Percentiles rank a stretch among this genome's conserved stretches.
Conservation (phyloP, 2,329 filamentous ascomycete genomes). For the Colletotrichum lini region DNA sequence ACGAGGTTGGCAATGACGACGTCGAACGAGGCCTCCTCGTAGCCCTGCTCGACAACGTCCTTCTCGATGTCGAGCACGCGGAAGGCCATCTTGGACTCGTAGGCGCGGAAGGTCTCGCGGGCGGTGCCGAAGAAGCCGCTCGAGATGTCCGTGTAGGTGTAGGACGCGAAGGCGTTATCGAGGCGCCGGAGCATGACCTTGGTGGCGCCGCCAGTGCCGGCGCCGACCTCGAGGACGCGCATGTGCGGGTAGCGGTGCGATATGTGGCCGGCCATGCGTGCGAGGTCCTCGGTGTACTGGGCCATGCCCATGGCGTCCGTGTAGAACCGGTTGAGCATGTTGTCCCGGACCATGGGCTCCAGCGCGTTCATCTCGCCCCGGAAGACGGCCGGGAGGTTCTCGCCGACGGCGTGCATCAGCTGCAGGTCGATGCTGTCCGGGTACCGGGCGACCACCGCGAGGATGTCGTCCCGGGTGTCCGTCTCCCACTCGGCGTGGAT, state of each 20-base stretch:
- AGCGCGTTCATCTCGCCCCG: slow-evolving; percentile 52
- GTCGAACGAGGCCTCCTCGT: slow-evolving; percentile 51
- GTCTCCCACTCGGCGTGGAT: too few relatives aligned
- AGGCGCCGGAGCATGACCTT: not conserved
- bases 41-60: slow-evolving; percentile 50
- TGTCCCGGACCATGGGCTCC: slow-evolving; percentile 54
- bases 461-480: too few relatives aligned
- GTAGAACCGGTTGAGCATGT: slow-evolving; percentile 48
- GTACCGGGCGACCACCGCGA: too few relatives aligned
- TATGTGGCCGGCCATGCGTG: not conserved
- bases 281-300: not conserved
- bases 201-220: slow-evolving; percentile 1
- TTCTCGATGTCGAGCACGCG: slow-evolving; percentile 47
- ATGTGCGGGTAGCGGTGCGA: not conserved
- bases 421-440: too few relatives aligned
- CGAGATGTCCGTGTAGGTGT: slow-evolving; percentile 43
- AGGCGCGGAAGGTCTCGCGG: not conserved
- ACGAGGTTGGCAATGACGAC: slow-evolving; percentile 55
- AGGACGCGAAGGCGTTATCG: slow-evolving; percentile 55
- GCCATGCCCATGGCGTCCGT: slow-evolving; percentile 49
- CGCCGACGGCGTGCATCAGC: too few relatives aligned
- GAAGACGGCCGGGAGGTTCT: slow-evolving; percentile 50
- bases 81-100: slow-evolving; percentile 40
- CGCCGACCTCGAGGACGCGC: slow-evolving; percentile 5
- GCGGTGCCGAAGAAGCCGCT: not conserved